Percentiles rank a stretch among this genome's conserved stretches.
These are phyloP conservation scores for Plenodomus tracheiphilus DNA, from an alignment of 2,329 filamentous ascomycete genomes.

Conservation along the genomic window DNA sequence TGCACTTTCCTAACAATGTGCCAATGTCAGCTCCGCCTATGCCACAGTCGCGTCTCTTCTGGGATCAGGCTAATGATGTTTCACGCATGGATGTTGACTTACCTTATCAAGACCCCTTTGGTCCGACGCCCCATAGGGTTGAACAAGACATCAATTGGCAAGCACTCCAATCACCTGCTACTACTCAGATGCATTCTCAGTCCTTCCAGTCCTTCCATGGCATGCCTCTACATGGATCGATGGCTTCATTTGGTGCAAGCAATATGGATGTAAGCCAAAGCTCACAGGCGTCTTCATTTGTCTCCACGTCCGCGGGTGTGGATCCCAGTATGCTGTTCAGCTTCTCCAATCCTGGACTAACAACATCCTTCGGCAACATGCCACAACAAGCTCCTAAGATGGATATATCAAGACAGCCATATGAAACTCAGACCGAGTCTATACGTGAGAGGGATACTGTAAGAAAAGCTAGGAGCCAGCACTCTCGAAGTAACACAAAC, in stretches of 20 bases:
- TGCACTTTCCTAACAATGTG: constrained; percentile 56
- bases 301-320: constrained; percentile 46
- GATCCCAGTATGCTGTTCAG: constrained; percentile 54
- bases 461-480: constrained; percentile 37
- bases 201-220: constrained; percentile 39
- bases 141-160: constrained; percentile 38
- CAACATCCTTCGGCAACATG: constrained; percentile 33
- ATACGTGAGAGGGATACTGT: constrained; percentile 39
- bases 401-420: constrained; percentile 38
- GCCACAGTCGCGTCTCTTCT: constrained; percentile 52
- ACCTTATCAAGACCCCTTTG: constrained; percentile 39
- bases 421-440: constrained; percentile 45
- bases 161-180: constrained; percentile 31
- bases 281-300: constrained; percentile 37
- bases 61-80: constrained; percentile 37
- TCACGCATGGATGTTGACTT: constrained; percentile 42
- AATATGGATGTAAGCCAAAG: constrained; percentile 19
- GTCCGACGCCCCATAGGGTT: constrained; percentile 40
- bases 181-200: constrained; percentile 38
- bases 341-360: constrained; percentile 38
- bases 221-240: constrained; percentile 26
- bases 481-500: constrained; percentile 46
- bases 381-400: constrained; percentile 20
- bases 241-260: constrained; percentile 27
- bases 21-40: constrained; percentile 61